These are phyloP conservation scores for Kondoa malvinella DNA, from an alignment of 768 basidiomycete genomes.

Conservation along the genomic window DNA sequence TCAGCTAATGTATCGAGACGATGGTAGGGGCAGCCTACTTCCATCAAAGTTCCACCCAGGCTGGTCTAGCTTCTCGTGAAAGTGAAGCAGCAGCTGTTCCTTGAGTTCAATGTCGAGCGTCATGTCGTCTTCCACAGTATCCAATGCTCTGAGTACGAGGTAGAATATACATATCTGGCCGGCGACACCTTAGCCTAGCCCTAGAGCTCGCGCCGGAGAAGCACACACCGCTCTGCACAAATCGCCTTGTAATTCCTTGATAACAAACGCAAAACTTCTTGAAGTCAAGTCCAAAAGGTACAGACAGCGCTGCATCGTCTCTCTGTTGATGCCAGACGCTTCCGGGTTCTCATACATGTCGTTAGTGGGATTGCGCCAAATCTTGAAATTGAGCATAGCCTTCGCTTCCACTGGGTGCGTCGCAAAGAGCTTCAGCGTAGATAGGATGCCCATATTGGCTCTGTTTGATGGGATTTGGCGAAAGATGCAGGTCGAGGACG, in stretches of 20 bases:
- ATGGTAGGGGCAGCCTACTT: constrained; percentile 16
- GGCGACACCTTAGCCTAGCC: background rate
- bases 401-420: constrained; percentile 72
- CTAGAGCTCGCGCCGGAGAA: background rate
- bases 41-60: constrained; percentile 76
- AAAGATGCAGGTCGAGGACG: too few relatives aligned
- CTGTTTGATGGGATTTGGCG: too few relatives aligned
- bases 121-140: constrained; percentile 98
- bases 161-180: constrained; percentile 82
- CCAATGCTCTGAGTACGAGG: constrained; percentile 78
- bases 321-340: constrained; percentile 71
- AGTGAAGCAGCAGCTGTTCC: constrained; percentile 63
- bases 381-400: constrained; percentile 59
- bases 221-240: constrained; percentile 68
- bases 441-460: background rate
- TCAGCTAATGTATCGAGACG: background rate
- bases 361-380: constrained; percentile 33
- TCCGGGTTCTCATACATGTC: constrained; percentile 63
- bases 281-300: constrained; percentile 71
- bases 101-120: constrained; percentile 71
- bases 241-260: constrained; percentile 91
- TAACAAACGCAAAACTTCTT: constrained; percentile 76
- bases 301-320: constrained; percentile 80
- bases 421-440: background rate
- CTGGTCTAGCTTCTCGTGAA: constrained; percentile 59